Conservation (phyloP, 257 asterid species). For the Leonotis leonurus region DNA sequence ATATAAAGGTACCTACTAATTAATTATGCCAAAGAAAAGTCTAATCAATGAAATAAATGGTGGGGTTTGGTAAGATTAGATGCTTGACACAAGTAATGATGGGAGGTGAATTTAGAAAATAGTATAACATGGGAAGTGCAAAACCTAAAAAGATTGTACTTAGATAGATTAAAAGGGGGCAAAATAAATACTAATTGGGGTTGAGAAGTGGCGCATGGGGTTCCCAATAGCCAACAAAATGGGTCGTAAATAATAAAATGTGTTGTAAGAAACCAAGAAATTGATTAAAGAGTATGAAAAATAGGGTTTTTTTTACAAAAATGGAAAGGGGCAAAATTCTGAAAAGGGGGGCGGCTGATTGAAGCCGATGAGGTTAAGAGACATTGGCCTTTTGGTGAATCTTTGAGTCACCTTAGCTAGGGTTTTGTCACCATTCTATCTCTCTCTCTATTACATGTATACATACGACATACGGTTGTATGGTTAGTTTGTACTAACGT, state of each 20-base stretch:
- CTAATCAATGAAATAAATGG: neutral
- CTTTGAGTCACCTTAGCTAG: slow-evolving; percentile 43
- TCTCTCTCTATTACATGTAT: neutral
- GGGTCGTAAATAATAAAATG: slow-evolving; percentile 9
- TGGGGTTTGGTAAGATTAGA: slow-evolving; percentile 19
- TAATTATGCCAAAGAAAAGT: neutral
- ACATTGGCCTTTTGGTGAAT: slow-evolving; percentile 36
- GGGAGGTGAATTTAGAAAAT: slow-evolving; percentile 9
- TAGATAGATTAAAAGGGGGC: neutral
- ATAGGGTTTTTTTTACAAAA: neutral
- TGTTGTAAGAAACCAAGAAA: neutral
- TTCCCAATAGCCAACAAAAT: slow-evolving; percentile 28
- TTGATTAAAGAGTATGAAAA: neutral
- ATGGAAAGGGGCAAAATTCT: slow-evolving; percentile 37
- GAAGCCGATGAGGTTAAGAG: slow-evolving; percentile 28
- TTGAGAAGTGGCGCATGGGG: slow-evolving; percentile 34
- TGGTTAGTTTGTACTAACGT: neutral
- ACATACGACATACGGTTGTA: neutral
- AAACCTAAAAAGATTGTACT: neutral
- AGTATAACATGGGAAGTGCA: neutral
- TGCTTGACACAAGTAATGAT: neutral
- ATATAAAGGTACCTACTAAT: neutral
- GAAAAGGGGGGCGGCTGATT: slow-evolving; percentile 50
- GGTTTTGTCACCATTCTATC: slow-evolving; percentile 5
- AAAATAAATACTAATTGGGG: neutral